Evolutionary conservation across 2,329 filamentous ascomycete species (phyloP), one percentile per base, ranked within the genome.

Genomic region (Hymenoscyphus infarciens): DNA sequence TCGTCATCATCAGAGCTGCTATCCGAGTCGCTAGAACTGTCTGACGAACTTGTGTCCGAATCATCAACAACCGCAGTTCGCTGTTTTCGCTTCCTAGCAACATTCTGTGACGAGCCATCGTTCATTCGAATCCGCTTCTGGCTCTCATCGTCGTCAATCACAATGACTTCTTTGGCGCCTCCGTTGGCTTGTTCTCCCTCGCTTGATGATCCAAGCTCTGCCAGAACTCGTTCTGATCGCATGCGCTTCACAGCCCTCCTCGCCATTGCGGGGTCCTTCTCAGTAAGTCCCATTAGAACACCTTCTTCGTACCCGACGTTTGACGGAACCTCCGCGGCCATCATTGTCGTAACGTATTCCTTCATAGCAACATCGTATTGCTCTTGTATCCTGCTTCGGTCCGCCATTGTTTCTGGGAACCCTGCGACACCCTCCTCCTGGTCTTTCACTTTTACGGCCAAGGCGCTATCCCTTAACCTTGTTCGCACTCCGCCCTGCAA

Each of bases 401-500:
- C 63, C 6, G 61, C 77, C 66, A 79, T 81, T 39, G 80, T 77
- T 45, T 79, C 77, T 7, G 82, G 76, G 71, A 86, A 86, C 5
- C 72, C 82, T 54, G 64, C 67, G 27, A 74, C 70, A 29, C 80
- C 80, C 54, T 78, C 76, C 60, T 82, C 79, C 72, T 83, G 80
- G 69, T 88, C 82, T 68, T 81, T 80, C 61, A 81, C 78, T 67
- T 87, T 81, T 57, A 87, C 77, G 59, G 87, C 82, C 63, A 85
- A 79, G 27, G 91, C 91, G 61, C 83, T 80, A 70, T 91, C 82
- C 45, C 82, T 81, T 65, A 97, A 77, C 61, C 91, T 82, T 61
- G 86, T 84, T 61, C 91, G 86, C 5, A 87, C 87, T 65, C 84
- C 85, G 42, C 92, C 90, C 77, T 93, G 88, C 61, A 97, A 77